Base-by-base conservation (phyloP, 345 rosid genomes). In the Populus deltoides region DNA sequence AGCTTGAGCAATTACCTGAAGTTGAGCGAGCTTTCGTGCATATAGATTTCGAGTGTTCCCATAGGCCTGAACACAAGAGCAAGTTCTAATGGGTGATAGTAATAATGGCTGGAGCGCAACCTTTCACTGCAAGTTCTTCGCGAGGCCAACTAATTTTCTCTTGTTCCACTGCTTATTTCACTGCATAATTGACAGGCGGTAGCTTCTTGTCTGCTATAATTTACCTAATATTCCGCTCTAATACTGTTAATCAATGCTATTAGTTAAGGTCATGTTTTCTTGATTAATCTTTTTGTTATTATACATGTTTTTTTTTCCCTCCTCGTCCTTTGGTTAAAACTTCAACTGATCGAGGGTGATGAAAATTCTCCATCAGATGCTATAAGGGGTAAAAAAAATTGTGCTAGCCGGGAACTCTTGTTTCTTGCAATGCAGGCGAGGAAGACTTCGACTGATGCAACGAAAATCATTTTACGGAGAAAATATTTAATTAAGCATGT, bases 11-110 rank as follows among this genome's bases (percentile, higher is more conserved):
- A 71, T 85, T 90, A 53, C 88, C 94, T n/a, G 89, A 92, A 77
- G 92, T 93, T 4, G 98, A 90, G 80, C 84, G 97, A 73, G 98
- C 97, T 66, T 93, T 93, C 31, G 98, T 93, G 43, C 97, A 91
- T 74, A 90, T 92, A 11, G 98, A 92, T 82, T 91, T 93, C 73
- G 98, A 92, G 90, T 91, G 82, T 41, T 86, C 93, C 62, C 98
- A 93, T 35, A 75, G 86, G 49, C 98, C 97, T 31, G 97, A 93
- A 66, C 98, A 93, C 84, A 90, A 90, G 69, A 73, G 66, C 82
- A 86, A 83, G 77, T 84, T 79, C 6, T 85, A 24, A 43, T 16
- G 35, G 22, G 38, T 17, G 22, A 15, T 6, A 1, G 36, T 7
- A n/a, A 8, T 7, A 15, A 13, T 55, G n/a, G 24, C 61, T 55